Conservation (phyloP, 139 green algal genomes). For the Chlorella sp. region DNA sequence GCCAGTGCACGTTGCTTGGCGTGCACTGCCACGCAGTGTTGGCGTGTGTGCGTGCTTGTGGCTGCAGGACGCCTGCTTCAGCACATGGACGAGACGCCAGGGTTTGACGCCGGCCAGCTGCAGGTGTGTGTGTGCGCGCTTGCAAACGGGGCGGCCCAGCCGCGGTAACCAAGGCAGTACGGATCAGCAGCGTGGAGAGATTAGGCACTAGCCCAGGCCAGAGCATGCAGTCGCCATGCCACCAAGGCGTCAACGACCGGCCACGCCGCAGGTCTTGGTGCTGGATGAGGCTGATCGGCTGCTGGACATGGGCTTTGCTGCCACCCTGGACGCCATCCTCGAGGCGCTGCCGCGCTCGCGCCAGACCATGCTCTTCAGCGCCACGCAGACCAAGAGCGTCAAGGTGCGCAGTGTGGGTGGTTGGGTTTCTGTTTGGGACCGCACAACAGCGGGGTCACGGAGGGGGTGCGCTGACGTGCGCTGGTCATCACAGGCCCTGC, state of each 20-base stretch:
- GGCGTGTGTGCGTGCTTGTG: not conserved
- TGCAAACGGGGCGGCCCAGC: too few relatives aligned
- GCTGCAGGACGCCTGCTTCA: conserved; percentile 87
- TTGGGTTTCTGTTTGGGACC: too few relatives aligned
- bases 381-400: conserved; percentile 79
- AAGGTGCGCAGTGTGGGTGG: conserved; percentile 43
- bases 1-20: not conserved
- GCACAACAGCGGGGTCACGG: too few relatives aligned
- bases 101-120: conserved; percentile 79
- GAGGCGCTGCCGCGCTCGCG: conserved; percentile 76
- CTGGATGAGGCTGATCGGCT: conserved; percentile 97
- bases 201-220: too few relatives aligned
- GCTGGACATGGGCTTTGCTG: conserved; percentile 93
- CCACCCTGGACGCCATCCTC: conserved; percentile 90
- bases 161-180: too few relatives aligned
- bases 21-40: not conserved
- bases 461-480: too few relatives aligned
- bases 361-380: conserved; percentile 89
- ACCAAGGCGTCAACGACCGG: not conserved
- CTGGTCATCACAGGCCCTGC: too few relatives aligned
- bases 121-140: conserved; percentile 27
- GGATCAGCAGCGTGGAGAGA: too few relatives aligned
- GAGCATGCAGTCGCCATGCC: too few relatives aligned
- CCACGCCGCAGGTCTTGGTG: conserved; percentile 65
- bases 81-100: conserved; percentile 98